Percentiles rank a stretch among this genome's conserved stretches.
phyloP scores from a whole-genome alignment of 164 flowering plant species.

The Dillenia suffruticosa region DNA sequence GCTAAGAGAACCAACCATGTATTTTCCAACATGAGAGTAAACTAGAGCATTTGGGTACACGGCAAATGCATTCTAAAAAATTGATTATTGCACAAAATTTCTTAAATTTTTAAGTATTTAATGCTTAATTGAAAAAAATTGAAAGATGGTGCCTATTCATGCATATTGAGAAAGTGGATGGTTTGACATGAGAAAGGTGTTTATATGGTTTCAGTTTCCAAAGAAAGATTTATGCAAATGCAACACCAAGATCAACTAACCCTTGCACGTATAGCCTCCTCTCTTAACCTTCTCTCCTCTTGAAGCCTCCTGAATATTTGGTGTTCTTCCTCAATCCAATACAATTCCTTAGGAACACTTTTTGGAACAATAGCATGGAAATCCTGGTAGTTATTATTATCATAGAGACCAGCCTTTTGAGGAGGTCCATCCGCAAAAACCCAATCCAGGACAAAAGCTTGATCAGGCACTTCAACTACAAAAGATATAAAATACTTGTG shows the following conservation, averaged over 20 bases:
- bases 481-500: conserved; percentile 8
- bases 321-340: conserved; percentile 85
- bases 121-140: too few relatives aligned
- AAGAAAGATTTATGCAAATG: too few relatives aligned
- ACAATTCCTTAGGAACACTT: conserved; percentile 49
- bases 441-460: conserved; percentile 85
- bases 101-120: too few relatives aligned
- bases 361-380: conserved; percentile 80
- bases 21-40: too few relatives aligned
- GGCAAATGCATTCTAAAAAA: too few relatives aligned
- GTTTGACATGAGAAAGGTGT: too few relatives aligned
- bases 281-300: conserved; percentile 66
- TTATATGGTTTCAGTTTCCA: too few relatives aligned
- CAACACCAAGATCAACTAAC: conserved; percentile 27
- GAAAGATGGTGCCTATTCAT: too few relatives aligned
- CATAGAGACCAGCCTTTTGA: conserved; percentile 57
- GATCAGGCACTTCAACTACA: conserved; percentile 79
- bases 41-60: too few relatives aligned
- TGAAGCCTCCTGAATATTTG: conserved; percentile 56
- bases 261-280: conserved; percentile 79
- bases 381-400: conserved; percentile 77
- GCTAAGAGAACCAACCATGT: too few relatives aligned
- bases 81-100: too few relatives aligned
- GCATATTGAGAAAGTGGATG: too few relatives aligned
- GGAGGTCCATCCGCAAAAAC: conserved; percentile 98